A percentile compares a stretch with the other conserved stretches of the same genome.
These are phyloP conservation scores for Phaffomyces opuntiae DNA, from an alignment of 805 yeast genomes.

Conservation along the genomic window DNA sequence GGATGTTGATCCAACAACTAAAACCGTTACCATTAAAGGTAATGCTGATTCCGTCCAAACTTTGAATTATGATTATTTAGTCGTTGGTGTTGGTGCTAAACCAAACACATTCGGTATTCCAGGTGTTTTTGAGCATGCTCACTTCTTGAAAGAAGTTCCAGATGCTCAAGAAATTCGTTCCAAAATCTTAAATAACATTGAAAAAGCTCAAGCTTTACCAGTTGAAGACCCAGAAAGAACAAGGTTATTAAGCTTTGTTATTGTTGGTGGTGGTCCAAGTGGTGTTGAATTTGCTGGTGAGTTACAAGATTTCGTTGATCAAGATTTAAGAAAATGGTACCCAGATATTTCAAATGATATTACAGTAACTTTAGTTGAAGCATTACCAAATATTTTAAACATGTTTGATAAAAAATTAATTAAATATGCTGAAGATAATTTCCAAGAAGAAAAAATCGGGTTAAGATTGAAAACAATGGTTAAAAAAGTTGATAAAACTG, in stretches of 20 bases:
- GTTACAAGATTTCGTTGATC: conserved; percentile 88
- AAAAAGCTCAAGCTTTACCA: conserved; percentile 81
- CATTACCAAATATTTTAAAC: conserved; percentile 76
- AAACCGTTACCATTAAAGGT: conserved; percentile 61
- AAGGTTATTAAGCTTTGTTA: conserved; percentile 79
- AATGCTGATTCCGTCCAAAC: conserved; percentile 26
- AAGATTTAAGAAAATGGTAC: conserved; percentile 80
- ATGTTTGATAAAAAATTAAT: conserved; percentile 39
- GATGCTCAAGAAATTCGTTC: conserved; percentile 80
- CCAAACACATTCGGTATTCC: conserved; percentile 92
- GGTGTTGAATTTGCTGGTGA: conserved; percentile 98
- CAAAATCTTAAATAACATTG: conserved; percentile 78
- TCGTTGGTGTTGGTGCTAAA: conserved; percentile 90
- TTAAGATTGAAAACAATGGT: conserved; percentile 84
- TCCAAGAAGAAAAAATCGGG: conserved; percentile 51
- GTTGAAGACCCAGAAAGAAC: conserved; percentile 74
- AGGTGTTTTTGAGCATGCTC: conserved; percentile 79
- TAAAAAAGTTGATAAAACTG: conserved; percentile 69
- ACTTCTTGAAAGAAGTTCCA: conserved; percentile 82
- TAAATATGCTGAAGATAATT: conserved; percentile 35
- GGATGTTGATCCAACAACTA: conserved; percentile 67
- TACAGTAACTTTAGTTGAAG: conserved; percentile 82
- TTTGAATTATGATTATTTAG: conserved; percentile 72
- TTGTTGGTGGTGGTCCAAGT: conserved; percentile 97
- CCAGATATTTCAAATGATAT: conserved; percentile 83